Conservation (phyloP, 768 basidiomycete genomes). For the Chalciporus piperatus region DNA sequence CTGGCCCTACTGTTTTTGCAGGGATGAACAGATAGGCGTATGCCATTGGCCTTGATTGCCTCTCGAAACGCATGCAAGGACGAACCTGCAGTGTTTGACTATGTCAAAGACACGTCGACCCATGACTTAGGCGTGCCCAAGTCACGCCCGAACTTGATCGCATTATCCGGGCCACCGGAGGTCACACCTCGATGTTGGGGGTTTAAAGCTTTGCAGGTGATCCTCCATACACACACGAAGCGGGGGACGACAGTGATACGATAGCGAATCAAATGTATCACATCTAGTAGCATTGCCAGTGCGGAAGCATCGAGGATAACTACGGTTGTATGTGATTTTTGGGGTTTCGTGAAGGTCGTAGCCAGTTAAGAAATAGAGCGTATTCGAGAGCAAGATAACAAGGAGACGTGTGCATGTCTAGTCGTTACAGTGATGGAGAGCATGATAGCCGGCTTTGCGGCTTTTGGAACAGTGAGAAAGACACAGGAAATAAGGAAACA, state of each 20-base stretch:
- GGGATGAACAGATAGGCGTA: slow-evolving; percentile 63
- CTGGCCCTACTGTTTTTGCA: slow-evolving; percentile 56
- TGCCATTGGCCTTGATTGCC: not conserved
- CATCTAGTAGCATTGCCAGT: slow-evolving; percentile 11
- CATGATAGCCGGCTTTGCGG: slow-evolving; percentile 21
- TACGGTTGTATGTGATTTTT: slow-evolving; percentile 18
- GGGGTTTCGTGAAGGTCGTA: slow-evolving; percentile 28
- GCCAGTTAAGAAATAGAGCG: slow-evolving; percentile 30
- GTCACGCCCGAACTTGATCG: slow-evolving; percentile 6
- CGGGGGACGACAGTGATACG: no score
- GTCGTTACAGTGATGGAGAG: slow-evolving; percentile 55
- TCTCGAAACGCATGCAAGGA: slow-evolving; percentile 6
- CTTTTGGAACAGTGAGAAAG: slow-evolving; percentile 14
- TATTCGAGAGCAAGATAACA: slow-evolving; percentile 34
- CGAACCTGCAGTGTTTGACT: slow-evolving; percentile 1
- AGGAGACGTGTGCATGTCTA: slow-evolving; percentile 59
- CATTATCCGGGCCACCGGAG: slow-evolving; percentile 3
- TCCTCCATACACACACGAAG: not conserved
- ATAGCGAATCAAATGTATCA: slow-evolving; percentile 6
- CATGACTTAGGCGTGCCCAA: not conserved
- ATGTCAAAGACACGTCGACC: slow-evolving; percentile 4
- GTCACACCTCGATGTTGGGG: not conserved
- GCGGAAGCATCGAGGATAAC: slow-evolving; percentile 12
- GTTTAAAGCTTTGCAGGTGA: not conserved
- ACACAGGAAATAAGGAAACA: slow-evolving; percentile 7